Conservation (phyloP, 805 yeast species). For the Saccharomycopsis javanensis region DNA sequence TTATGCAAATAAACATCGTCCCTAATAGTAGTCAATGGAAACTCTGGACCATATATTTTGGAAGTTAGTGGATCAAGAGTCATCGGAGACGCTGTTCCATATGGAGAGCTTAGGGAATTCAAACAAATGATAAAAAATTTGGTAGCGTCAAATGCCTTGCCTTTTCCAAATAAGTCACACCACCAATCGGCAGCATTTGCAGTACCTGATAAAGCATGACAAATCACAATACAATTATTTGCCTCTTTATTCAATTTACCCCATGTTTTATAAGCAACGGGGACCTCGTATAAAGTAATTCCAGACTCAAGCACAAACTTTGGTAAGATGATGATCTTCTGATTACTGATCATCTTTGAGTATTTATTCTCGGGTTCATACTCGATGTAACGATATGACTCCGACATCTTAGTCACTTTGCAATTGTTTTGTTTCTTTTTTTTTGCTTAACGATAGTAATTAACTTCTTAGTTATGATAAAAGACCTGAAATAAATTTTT, state of each 20-base stretch:
- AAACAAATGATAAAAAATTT: conserved; percentile 79
- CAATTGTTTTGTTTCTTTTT: too few relatives aligned
- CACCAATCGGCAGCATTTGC: conserved; percentile 97
- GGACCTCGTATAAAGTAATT: conserved; percentile 58
- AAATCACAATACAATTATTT: conserved; percentile 78
- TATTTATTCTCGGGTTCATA: conserved; percentile 57
- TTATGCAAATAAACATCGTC: conserved; percentile 82
- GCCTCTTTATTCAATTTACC: conserved; percentile 64
- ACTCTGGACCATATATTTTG: conserved; percentile 81
- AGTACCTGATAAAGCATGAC: conserved; percentile 95
- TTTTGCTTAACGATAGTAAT: too few relatives aligned
- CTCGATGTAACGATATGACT: conserved; percentile 23
- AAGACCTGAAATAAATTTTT: too few relatives aligned
- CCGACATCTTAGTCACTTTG: background rate
- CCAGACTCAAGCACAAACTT: conserved; percentile 73
- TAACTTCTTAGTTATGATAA: too few relatives aligned
- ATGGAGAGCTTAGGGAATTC: conserved; percentile 93
- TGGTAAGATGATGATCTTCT: conserved; percentile 71
- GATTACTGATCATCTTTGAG: conserved; percentile 61
- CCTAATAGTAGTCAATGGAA: conserved; percentile 87
- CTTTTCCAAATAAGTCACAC: conserved; percentile 89
- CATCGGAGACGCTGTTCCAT: conserved; percentile 90
- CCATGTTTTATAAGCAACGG: conserved; percentile 95
- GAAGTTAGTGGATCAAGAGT: conserved; percentile 71
- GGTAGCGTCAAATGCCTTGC: conserved; percentile 83